phyloP scores from a whole-genome alignment of 148 eudicot genomes.

The Beta vulgaris region DNA sequence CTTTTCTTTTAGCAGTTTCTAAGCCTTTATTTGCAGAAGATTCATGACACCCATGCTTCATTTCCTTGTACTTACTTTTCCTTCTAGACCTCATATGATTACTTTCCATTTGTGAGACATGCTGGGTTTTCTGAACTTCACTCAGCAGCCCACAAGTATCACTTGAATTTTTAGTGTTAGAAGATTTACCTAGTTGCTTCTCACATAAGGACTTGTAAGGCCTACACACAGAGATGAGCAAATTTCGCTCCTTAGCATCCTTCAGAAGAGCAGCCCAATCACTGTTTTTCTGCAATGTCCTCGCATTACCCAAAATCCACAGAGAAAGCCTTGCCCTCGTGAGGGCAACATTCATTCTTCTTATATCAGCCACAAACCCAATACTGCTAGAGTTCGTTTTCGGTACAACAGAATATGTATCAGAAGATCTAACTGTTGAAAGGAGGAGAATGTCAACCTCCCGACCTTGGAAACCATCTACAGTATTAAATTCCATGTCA shows the following conservation, averaged over 20 bases:
- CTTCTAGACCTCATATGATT: constrained; percentile 30
- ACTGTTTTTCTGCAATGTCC: constrained; percentile 66
- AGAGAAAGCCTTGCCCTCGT: constrained; percentile 90
- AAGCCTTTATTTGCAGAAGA: constrained; percentile 17
- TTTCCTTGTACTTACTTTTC: constrained; percentile 33
- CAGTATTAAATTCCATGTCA: constrained; percentile 93
- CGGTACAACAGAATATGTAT: constrained; percentile 34
- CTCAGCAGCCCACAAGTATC: constrained; percentile 24
- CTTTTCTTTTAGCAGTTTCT: constrained; percentile 27
- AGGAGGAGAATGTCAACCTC: constrained; percentile 92
- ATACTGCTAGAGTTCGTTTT: constrained; percentile 49
- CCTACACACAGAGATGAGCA: constrained; percentile 53
- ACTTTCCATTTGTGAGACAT: constrained; percentile 26
- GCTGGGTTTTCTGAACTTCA: constrained; percentile 35
- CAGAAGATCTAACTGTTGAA: constrained; percentile 86
- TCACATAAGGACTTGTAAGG: constrained; percentile 61
- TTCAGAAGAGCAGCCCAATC: constrained; percentile 90
- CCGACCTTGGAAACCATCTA: constrained; percentile 98
- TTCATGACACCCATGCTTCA: constrained; percentile 27
- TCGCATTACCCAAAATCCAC: constrained; percentile 90
- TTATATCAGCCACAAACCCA: constrained; percentile 97
- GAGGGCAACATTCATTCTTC: constrained; percentile 98
- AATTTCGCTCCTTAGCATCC: constrained; percentile 76
- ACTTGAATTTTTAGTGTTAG: constrained; percentile 29
- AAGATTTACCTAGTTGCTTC: constrained; percentile 29